Percentiles rank a stretch among this genome's conserved stretches.
Conservation (phyloP, 2,329 filamentous ascomycete species). For the Claviceps citrina region DNA sequence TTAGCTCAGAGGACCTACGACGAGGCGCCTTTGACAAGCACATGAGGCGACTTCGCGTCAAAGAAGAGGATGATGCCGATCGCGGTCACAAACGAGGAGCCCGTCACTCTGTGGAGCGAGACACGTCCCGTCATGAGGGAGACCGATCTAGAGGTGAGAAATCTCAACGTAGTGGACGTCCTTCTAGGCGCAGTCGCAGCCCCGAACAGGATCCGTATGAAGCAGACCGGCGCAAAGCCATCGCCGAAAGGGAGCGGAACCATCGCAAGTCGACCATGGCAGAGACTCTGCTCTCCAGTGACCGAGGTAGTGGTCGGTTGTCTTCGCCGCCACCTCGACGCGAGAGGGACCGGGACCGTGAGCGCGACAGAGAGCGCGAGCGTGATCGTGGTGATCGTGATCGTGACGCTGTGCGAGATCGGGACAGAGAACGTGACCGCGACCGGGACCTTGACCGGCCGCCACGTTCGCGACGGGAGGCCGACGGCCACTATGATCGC, state of each 20-base stretch:
- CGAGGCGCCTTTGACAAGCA: constrained; percentile 81
- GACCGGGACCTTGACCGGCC: constrained; percentile 33
- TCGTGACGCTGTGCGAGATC: constrained; percentile 10
- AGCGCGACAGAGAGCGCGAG: constrained; percentile 17
- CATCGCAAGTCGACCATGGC: constrained; percentile 69
- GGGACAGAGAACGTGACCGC: constrained; percentile 20
- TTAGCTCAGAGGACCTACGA: constrained; percentile 70
- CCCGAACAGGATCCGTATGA: constrained; percentile 93
- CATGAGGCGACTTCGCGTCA: constrained; percentile 78
- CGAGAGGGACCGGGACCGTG: constrained; percentile 27
- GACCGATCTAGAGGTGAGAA: constrained; percentile 45
- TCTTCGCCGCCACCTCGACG: constrained; percentile 27
- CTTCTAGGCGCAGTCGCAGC: constrained; percentile 57
- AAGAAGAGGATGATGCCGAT: constrained; percentile 73
- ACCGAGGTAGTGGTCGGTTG: constrained; percentile 32
- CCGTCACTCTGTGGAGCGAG: constrained; percentile 35
- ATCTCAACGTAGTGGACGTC: constrained; percentile 43
- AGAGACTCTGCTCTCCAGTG: constrained; percentile 40
- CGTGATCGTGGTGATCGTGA: constrained; percentile 21
- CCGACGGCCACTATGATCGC: constrained; percentile 61
- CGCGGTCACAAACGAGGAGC: constrained; percentile 44
- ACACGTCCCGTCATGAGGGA: constrained; percentile 45
- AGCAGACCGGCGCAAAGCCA: constrained; percentile 83
- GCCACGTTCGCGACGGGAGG: constrained; percentile 41
- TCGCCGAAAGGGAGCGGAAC: constrained; percentile 84